These are phyloP conservation scores for Ophiocordyceps robertsii DNA, from an alignment of 2,329 filamentous ascomycete species.

Conservation along the genomic window DNA sequence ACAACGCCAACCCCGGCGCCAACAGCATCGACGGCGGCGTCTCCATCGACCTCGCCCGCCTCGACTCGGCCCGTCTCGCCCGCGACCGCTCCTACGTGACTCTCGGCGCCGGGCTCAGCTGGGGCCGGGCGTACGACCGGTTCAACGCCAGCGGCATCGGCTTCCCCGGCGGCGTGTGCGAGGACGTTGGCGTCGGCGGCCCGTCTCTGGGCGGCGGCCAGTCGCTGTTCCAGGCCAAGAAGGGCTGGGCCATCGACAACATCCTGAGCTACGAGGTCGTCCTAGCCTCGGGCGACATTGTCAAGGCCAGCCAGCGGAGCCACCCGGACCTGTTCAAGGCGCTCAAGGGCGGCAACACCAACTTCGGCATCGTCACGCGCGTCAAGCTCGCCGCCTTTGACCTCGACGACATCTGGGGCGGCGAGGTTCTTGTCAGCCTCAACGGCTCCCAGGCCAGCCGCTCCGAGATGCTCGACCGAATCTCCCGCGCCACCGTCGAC, in stretches of 20 bases:
- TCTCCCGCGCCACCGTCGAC: neutral
- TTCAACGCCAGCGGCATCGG: neutral
- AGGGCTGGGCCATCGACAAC: constrained; percentile 29
- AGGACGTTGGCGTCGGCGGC: constrained; percentile 8
- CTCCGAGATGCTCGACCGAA: neutral
- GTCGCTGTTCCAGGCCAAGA: constrained; percentile 2
- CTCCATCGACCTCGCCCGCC: constrained; percentile 23
- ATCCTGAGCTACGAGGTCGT: constrained; percentile 30
- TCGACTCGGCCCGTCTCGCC: constrained; percentile 9
- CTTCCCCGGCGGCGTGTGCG: neutral
- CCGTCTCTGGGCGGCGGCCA: constrained; percentile 7
- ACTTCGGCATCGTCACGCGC: constrained; percentile 28
- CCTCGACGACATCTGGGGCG: neutral
- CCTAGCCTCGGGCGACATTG: constrained; percentile 25
- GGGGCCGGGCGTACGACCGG: neutral
- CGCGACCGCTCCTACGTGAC: constrained; percentile 5
- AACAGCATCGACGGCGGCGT: constrained; percentile 25
- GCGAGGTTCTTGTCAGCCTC: neutral
- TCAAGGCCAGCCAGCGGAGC: constrained; percentile 20
- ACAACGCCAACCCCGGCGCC: constrained; percentile 25
- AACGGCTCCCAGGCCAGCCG: neutral
- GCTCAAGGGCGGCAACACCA: constrained; percentile 32
- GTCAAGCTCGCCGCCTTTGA: constrained; percentile 10
- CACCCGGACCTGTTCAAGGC: constrained; percentile 32
- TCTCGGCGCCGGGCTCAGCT: constrained; percentile 25